Conservation (phyloP, 441 rosid species). For the Theobroma grandiflorum region DNA sequence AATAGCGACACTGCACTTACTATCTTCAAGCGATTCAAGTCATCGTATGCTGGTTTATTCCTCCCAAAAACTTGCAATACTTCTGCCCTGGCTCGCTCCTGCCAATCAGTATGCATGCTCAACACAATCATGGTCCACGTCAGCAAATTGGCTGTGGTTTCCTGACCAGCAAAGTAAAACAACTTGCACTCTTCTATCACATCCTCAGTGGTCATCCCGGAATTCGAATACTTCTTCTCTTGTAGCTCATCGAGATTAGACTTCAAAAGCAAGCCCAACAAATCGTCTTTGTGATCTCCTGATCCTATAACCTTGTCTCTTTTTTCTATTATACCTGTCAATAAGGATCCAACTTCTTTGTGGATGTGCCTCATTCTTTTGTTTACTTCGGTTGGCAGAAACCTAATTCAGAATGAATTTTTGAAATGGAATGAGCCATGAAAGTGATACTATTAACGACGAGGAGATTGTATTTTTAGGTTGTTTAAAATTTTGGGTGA, state of each 20-base stretch:
- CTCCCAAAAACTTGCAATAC: constrained; percentile 46
- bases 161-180: constrained; percentile 61
- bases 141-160: constrained; percentile 55
- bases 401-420: constrained; percentile 18
- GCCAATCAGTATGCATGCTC: constrained; percentile 64
- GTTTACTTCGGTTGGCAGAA: constrained; percentile 38
- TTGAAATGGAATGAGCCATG: background rate
- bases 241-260: constrained; percentile 30
- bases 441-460: background rate
- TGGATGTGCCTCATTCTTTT: constrained; percentile 34
- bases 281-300: constrained; percentile 45
- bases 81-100: constrained; percentile 58
- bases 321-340: constrained; percentile 43
- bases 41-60: constrained; percentile 39
- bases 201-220: constrained; percentile 44
- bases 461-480: too few relatives aligned
- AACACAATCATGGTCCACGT: constrained; percentile 55
- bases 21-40: constrained; percentile 45
- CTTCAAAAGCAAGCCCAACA: constrained; percentile 49
- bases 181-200: constrained; percentile 58
- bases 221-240: constrained; percentile 24
- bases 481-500: too few relatives aligned
- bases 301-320: constrained; percentile 40
- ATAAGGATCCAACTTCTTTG: constrained; percentile 27
- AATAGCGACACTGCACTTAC: constrained; percentile 28